Evolutionary conservation across 768 basidiomycete species (phyloP).

Genomic region (Lactarius trivialis): DNA sequence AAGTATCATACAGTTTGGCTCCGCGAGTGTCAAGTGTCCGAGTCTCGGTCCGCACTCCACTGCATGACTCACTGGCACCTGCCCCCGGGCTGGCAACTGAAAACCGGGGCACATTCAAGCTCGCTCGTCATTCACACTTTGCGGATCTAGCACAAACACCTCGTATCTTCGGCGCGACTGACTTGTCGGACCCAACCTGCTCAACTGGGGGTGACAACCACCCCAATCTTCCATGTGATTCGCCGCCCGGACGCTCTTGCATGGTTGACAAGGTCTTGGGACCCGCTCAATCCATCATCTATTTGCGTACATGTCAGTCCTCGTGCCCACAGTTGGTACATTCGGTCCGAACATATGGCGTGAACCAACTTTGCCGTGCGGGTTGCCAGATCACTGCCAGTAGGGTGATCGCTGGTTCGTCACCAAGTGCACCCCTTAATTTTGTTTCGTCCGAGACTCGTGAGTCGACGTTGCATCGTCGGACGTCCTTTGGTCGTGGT

Average conservation of each 20-base stretch:
- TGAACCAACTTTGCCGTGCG: neutral
- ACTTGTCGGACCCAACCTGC: neutral
- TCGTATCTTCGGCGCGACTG: neutral
- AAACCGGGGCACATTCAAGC: neutral
- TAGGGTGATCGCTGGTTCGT: neutral
- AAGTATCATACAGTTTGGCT: neutral
- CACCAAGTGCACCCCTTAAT: neutral
- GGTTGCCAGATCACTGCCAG: neutral
- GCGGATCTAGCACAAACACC: neutral
- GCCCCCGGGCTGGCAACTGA: neutral
- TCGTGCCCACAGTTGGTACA: slow-evolving; percentile 12
- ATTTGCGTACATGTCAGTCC: neutral
- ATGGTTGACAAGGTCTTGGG: neutral
- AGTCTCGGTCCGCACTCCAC: neutral
- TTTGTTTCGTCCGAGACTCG: neutral
- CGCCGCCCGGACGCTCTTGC: no score
- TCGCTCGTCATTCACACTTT: neutral
- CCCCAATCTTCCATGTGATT: slow-evolving; percentile 5
- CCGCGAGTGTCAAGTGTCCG: slow-evolving; percentile 6
- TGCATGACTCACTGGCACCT: neutral
- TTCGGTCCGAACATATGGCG: slow-evolving; percentile 2
- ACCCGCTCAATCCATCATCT: neutral
- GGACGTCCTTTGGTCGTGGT: no score
- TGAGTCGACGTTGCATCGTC: neutral
- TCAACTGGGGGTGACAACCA: neutral